A percentile compares a stretch with the other conserved stretches of the same genome.
Conservation (phyloP, 345 rosid species). For the Camelina sativa region DNA sequence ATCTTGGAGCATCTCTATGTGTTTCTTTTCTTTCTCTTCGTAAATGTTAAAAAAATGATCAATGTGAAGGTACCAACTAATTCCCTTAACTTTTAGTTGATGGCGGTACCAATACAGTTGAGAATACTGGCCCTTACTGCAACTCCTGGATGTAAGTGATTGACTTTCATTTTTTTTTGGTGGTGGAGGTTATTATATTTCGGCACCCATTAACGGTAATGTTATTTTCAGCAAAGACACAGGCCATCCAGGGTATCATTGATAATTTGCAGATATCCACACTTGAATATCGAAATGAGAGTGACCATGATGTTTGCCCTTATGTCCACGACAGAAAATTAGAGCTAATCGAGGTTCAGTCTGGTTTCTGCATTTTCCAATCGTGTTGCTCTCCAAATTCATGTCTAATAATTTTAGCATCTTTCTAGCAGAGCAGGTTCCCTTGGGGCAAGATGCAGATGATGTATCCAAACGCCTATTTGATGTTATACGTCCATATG, state of each 20-base stretch:
- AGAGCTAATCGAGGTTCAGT: conserved; percentile 80
- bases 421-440: conserved; percentile 63
- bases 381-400: conserved; percentile 16
- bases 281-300: conserved; percentile 75
- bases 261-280: conserved; percentile 80
- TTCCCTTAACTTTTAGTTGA: conserved; percentile 60
- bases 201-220: conserved; percentile 10
- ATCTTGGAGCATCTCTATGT: background rate
- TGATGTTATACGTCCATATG: conserved; percentile 76
- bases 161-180: background rate
- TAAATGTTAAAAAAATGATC: conserved; percentile 27
- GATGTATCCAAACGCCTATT: conserved; percentile 63
- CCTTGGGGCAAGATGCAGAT: conserved; percentile 81
- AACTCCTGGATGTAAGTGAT: conserved; percentile 94
- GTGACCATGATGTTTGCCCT: conserved; percentile 76
- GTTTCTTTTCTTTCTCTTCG: conserved; percentile 20
- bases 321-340: conserved; percentile 80
- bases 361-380: conserved; percentile 32
- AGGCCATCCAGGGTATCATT: conserved; percentile 76
- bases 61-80: conserved; percentile 36
- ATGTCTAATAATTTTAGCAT: conserved; percentile 29
- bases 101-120: conserved; percentile 71
- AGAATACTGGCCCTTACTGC: conserved; percentile 93
- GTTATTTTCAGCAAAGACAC: conserved; percentile 73
- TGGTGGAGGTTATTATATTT: background rate